Evolutionary conservation across 2,329 filamentous ascomycete species (phyloP), one percentile per base, ranked within the genome.

Genomic region (Rutstroemia sp.): DNA sequence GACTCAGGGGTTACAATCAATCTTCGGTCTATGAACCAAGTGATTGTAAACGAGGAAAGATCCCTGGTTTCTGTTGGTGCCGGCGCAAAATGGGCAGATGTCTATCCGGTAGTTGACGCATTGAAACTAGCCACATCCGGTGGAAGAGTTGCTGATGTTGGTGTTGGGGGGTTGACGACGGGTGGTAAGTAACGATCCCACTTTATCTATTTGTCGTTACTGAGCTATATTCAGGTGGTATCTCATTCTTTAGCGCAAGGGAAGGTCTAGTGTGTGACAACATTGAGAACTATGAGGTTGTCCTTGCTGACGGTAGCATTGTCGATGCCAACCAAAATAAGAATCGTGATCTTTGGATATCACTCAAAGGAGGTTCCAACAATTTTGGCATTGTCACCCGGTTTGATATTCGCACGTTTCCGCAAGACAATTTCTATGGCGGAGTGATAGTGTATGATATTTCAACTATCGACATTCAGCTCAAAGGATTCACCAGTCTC

Each of bases 1-100:
- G 67, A 74, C 12, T 74, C 70, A 1, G 78, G 78, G 0, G 70
- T 79, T 1, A 66, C 79, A 4, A 75, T 83, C 59, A 78, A 78
- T 10, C 72, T 79, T 8, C 70, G 67, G 30, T 53, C 59, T 23
- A 38, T 68, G 19, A 62, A 64, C 30, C 19, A 62, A 21, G 54
- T 68, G 30, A 58, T 71, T 2, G 54, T 65, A 7, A 63, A 66
- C 8, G 54, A 60, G 1, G 65, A 70, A 14, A 63, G 66, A 3
- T 64, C 58, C 0, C 61, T 63, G 3, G 70, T 67, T 5, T 62
- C 59, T 5, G 59, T 77, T 9, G 72, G 72, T 1, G 52, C 70
- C 4, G 74, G 73, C 5, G 66, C 67, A 48, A 62, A 64, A 16
- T 77, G 73, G 74, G 46, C 58, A 4, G 69, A 71, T 18, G 72